These are phyloP conservation scores for Penicillium samsonianum DNA, from an alignment of 495 filamentous ascomycete genomes.

Conservation along the genomic window DNA sequence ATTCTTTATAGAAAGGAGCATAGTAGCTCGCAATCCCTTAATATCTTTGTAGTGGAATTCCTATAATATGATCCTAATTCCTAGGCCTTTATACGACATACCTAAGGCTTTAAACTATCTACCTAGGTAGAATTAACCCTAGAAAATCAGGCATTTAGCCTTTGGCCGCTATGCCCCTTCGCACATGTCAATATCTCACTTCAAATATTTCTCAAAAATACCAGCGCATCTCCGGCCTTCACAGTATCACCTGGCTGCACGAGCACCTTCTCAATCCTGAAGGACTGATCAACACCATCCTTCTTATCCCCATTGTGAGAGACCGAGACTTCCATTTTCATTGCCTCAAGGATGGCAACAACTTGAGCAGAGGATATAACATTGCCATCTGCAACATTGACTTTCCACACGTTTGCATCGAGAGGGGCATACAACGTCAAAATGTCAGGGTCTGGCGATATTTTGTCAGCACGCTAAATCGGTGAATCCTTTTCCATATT, in stretches of 20 bases:
- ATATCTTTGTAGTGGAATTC: too few species aligned
- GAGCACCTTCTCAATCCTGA: slow-evolving; percentile 40
- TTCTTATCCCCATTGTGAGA: slow-evolving; percentile 17
- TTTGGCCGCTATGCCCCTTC: too few species aligned
- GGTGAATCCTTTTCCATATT: neutral
- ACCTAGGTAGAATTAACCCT: too few species aligned
- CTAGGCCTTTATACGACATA: too few species aligned
- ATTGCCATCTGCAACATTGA: slow-evolving; percentile 47
- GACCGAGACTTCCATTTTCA: slow-evolving; percentile 55
- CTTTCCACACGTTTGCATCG: slow-evolving; percentile 62
- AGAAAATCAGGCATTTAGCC: too few species aligned
- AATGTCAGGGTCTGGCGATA: slow-evolving; percentile 40
- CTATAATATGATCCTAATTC: too few species aligned
- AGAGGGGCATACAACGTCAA: slow-evolving; percentile 46
- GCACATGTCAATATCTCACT: neutral
- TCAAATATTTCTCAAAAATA: neutral
- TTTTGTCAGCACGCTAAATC: neutral
- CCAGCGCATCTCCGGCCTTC: slow-evolving; percentile 30
- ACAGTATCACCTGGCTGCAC: slow-evolving; percentile 46
- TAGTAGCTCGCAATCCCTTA: too few species aligned
- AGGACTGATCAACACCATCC: neutral
- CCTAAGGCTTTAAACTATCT: too few species aligned
- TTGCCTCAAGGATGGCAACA: slow-evolving; percentile 52
- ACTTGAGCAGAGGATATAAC: slow-evolving; percentile 34
- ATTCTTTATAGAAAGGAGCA: too few species aligned